A percentile compares a stretch with the other conserved stretches of the same genome.
Evolutionary conservation across 148 eudicot species (phyloP).

Genomic region (Rhododendron ferrugineum): DNA sequence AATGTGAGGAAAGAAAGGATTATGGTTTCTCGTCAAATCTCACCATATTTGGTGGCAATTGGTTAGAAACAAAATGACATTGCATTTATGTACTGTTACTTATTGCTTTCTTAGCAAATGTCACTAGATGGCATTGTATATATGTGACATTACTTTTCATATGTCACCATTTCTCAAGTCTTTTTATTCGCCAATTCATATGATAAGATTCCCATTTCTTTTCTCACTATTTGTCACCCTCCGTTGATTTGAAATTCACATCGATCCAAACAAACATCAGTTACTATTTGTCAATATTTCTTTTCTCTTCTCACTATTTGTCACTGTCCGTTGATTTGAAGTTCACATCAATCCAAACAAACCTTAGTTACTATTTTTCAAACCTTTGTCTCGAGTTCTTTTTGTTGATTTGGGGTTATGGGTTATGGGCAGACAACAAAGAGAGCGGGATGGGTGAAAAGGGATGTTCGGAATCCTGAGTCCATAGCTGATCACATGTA

Average conservation of each 20-base stretch:
- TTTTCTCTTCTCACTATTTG: not conserved
- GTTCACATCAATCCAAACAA: not conserved
- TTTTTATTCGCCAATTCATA: too few relatives aligned
- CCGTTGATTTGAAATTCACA: not conserved
- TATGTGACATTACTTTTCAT: not conserved
- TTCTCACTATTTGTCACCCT: not conserved
- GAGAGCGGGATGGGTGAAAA: conserved; percentile 86
- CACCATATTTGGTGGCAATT: not conserved
- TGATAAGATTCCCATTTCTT: not conserved
- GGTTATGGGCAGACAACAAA: conserved; percentile 58
- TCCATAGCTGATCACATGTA: conserved; percentile 97
- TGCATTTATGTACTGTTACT: not conserved
- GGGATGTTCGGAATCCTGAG: conserved; percentile 65
- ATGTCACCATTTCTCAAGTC: not conserved
- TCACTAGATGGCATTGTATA: not conserved
- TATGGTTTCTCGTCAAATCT: not conserved
- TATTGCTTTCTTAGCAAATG: not conserved
- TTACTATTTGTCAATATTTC: not conserved
- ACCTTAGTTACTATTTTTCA: not conserved
- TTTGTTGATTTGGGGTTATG: not conserved
- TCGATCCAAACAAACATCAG: not conserved
- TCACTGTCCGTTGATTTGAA: not conserved
- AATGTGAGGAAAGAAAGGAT: not conserved
- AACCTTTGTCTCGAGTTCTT: not conserved
- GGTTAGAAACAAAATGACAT: not conserved